Conservation (phyloP, 805 yeast genomes). For the Nakazawaea laoshanensis region DNA sequence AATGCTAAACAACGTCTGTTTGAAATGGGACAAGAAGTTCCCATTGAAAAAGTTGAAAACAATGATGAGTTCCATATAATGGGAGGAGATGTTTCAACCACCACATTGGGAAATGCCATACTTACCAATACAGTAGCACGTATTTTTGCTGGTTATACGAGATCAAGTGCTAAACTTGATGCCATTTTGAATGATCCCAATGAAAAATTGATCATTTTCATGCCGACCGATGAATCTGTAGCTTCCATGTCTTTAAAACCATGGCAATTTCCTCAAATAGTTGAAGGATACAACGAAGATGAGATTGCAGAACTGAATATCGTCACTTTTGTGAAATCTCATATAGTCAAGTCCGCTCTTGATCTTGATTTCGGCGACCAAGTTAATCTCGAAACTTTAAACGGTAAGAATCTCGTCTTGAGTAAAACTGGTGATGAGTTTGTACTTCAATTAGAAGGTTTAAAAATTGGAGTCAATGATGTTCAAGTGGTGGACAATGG, state of each 20-base stretch:
- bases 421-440: conserved; percentile 26
- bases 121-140: neutral
- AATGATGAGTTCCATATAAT: conserved; percentile 4
- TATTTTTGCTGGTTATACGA: conserved; percentile 1
- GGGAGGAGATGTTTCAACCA: neutral
- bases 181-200: neutral
- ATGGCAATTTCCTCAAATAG: conserved; percentile 66
- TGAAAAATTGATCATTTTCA: conserved; percentile 41
- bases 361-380: conserved; percentile 6
- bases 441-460: conserved; percentile 22
- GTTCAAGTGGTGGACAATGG: conserved; percentile 35
- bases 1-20: conserved; percentile 3
- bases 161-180: neutral
- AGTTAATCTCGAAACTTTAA: conserved; percentile 23
- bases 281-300: conserved; percentile 31
- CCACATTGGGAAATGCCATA: conserved; percentile 3
- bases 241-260: conserved; percentile 50
- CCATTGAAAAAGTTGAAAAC: neutral
- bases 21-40: conserved; percentile 4
- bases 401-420: conserved; percentile 26
- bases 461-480: conserved; percentile 21
- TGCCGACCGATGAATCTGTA: conserved; percentile 65
- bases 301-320: conserved; percentile 44
- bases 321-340: conserved; percentile 51
- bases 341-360: conserved; percentile 33